Base-by-base conservation (phyloP, 768 basidiomycete genomes). In the Panaeolus papilionaceus region DNA sequence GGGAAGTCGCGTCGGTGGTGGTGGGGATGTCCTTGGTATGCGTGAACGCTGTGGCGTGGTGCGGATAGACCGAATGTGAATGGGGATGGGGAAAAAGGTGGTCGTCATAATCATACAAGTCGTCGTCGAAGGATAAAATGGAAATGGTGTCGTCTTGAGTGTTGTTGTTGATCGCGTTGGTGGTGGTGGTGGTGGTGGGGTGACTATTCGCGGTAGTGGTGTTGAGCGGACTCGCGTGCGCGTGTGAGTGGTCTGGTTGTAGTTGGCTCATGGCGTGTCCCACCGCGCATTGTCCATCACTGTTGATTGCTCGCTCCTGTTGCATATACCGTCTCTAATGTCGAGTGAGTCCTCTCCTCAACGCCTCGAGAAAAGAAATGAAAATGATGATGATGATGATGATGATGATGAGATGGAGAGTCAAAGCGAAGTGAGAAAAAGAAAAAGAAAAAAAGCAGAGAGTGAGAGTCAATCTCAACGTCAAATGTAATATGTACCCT, bases 101-200 rank as follows among this genome's bases (percentile, higher is more conserved):
- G 47, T 49, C 47, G 20, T 49, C 47, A 49, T 49, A 49, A 49
- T 49, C 47, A 20, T 49, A 49, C 47, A 49, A 49, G 47, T 49
- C 47, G 47, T 49, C 47, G n/a, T 26, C 47, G 47, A 49, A 49
- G 6, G 47, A 49, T 49, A 49, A 49, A 49, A 49, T 49, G n/a
- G 47, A 49, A 49, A 49, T 49, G 16, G 12, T 26, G 47, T 49
- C 47, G n/a, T 49, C 47, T 23, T 18, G 20, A 6, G 23, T 20
- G 42, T 44, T 23, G 23, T 44, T 44, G 14, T 12, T 5, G 42
- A 16, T 44, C 14, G 16, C 42, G 14, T 33, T 20, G 47, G 16
- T 8, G 6, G 47, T 23, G 23, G 23, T 23, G 23, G 23, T 23
- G 23, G 23, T 23, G 47, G 47, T 49, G 47, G 47, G 8, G 9